phyloP scores from a whole-genome alignment of 768 basidiomycete genomes.

The Kwoniella shandongensis region DNA sequence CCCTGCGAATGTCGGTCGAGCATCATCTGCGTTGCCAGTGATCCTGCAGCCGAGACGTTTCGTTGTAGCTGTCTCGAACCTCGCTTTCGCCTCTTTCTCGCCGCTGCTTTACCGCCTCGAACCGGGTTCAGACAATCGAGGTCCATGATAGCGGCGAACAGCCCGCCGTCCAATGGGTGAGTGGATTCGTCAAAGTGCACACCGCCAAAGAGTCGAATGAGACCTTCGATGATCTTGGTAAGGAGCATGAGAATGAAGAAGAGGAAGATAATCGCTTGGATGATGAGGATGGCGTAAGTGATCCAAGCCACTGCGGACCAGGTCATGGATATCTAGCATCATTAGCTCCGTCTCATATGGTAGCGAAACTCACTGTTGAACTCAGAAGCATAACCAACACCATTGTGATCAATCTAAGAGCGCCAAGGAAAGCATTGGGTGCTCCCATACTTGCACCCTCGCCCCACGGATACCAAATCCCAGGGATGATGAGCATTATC shows the following conservation, averaged over 20 bases:
- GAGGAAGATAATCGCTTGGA: conserved; percentile 74
- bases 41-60: conserved; percentile 44
- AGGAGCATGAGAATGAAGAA: conserved; percentile 78
- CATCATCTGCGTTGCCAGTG: conserved; percentile 53
- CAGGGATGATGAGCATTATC: conserved; percentile 78
- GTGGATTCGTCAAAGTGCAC: conserved; percentile 81
- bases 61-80: conserved; percentile 43
- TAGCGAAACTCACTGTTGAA: conserved; percentile 66
- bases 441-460: conserved; percentile 95
- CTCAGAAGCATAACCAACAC: conserved; percentile 87
- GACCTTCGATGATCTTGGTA: conserved; percentile 79
- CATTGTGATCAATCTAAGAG: conserved; percentile 82
- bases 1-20: conserved; percentile 49
- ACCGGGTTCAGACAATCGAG: conserved; percentile 70
- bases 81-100: conserved; percentile 34
- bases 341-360: background rate
- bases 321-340: conserved; percentile 74
- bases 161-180: conserved; percentile 76
- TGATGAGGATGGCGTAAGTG: conserved; percentile 84
- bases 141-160: conserved; percentile 68
- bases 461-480: conserved; percentile 95
- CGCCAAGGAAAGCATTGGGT: conserved; percentile 88
- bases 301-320: conserved; percentile 84
- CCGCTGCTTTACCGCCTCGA: conserved; percentile 58
- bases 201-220: conserved; percentile 71